Base-by-base conservation (phyloP, 352 stramenopile species). In the Detonula confervacea region DNA sequence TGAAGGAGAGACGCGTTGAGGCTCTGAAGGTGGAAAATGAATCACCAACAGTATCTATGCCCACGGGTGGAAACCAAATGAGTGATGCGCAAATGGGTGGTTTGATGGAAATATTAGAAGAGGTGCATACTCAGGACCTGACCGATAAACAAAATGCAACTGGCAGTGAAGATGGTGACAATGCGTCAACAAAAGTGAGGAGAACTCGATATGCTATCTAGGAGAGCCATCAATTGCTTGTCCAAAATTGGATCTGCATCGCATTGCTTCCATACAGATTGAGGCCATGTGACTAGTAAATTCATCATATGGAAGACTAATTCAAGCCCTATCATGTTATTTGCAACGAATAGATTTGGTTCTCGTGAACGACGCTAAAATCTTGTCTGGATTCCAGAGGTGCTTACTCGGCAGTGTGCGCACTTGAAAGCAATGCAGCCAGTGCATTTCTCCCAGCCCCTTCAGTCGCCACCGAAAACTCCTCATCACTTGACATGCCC, bases 131-230 rank as follows among this genome's bases (percentile, higher is more conserved):
- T 16, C 30, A 73, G 33, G 74, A 82, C 42, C 52, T 82, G 47
- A 39, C 59, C 14, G 74, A 82, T 77, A 61, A 39, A 29, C 11
- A 24, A 44, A 54, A 68, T 54, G 30, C 16, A 22, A 37, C 18
- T 25, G 33, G 6, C n/a, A 56, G 30, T 55, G 33, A 46, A 46
- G 33, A 68, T 60, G 59, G 20, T 20, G 37, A 67, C 29, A 52
- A 24, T 54, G 25, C 5, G n/a, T 55, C 71, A 9, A 46, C 27
- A 33, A 73, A 66, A 74, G 67, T 83, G 16, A 77, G 70, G 47
- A 71, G 67, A 57, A 83, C 55, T 11, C 70, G 75, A 22, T 78
- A 83, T 78, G 75, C 75, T 24, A 83, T 83, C 62, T 81, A 33
- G 72, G 44, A 27, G 24, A 49, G n/a, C n/a, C n/a, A 59, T 35